A percentile compares a stretch with the other conserved stretches of the same genome.
phyloP scores from a whole-genome alignment of 2,329 filamentous ascomycete genomes.

The Pseudogymnoascus sp. region DNA sequence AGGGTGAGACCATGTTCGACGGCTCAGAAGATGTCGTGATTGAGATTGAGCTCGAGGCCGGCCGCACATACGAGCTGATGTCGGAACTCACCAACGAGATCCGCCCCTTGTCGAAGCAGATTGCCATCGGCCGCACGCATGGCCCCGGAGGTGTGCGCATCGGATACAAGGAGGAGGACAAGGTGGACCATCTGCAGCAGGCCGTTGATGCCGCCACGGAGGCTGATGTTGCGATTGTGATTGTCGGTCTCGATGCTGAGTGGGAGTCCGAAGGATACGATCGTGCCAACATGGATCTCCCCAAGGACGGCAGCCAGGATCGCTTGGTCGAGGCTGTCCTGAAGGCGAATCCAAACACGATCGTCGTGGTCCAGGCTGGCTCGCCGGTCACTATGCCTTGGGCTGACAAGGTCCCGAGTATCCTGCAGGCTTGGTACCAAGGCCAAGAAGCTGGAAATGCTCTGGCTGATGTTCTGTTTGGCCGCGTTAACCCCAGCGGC shows the following conservation, averaged over 20 bases:
- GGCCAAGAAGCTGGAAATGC: constrained; percentile 64
- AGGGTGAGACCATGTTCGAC: constrained; percentile 65
- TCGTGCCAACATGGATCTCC: constrained; percentile 53
- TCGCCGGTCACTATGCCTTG: constrained; percentile 65
- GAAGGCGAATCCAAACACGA: constrained; percentile 55
- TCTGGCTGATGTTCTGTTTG: constrained; percentile 60
- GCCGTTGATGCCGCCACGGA: constrained; percentile 54
- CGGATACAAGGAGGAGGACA: constrained; percentile 61
- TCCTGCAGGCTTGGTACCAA: constrained; percentile 66
- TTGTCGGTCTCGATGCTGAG: constrained; percentile 64
- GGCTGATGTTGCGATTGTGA: constrained; percentile 60
- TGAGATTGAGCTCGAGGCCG: constrained; percentile 51
- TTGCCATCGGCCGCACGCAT: constrained; percentile 48
- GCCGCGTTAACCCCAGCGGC: constrained; percentile 56
- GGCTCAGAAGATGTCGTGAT: constrained; percentile 59
- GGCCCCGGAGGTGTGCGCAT: constrained; percentile 66
- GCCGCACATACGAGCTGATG: constrained; percentile 52
- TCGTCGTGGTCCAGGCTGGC: constrained; percentile 65
- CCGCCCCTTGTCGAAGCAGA: constrained; percentile 54
- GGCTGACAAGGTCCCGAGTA: constrained; percentile 55
- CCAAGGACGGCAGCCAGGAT: constrained; percentile 51
- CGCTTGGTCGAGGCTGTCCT: constrained; percentile 56
- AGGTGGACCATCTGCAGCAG: constrained; percentile 53
- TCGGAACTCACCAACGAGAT: constrained; percentile 62
- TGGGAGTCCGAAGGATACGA: constrained; percentile 73